A percentile compares a stretch with the other conserved stretches of the same genome.
These are phyloP conservation scores for Umbilicus rupestris DNA, from an alignment of 164 flowering plant species.

Conservation along the genomic window DNA sequence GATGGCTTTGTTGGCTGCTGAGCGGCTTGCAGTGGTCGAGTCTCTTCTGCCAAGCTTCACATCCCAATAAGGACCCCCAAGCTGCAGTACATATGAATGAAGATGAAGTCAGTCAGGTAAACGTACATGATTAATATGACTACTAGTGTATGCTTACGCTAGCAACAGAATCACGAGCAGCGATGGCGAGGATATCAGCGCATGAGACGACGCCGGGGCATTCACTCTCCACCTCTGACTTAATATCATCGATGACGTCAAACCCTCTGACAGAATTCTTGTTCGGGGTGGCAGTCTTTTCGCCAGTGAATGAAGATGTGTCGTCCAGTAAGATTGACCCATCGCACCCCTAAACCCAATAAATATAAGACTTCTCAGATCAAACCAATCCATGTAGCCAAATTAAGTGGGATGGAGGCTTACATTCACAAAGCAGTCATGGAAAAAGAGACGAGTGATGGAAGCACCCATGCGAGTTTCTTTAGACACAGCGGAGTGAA, in stretches of 20 bases:
- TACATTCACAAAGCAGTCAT: constrained; percentile 36
- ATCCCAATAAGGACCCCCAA: constrained; percentile 34
- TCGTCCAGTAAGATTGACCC: constrained; percentile 43
- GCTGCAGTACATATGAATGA: constrained; percentile 15
- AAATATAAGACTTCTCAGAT: neutral
- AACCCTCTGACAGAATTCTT: constrained; percentile 28
- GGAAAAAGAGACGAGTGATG: constrained; percentile 31
- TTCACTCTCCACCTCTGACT: neutral
- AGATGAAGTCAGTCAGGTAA: neutral
- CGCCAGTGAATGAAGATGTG: constrained; percentile 32
- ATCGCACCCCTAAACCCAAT: constrained; percentile 37
- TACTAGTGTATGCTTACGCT: neutral
- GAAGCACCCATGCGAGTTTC: constrained; percentile 26
- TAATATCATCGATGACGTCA: constrained; percentile 30
- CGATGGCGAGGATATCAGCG: constrained; percentile 9
- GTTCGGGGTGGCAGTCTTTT: constrained; percentile 34
- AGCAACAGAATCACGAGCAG: neutral
- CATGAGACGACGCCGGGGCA: constrained; percentile 8
- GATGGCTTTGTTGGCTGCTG: constrained; percentile 23
- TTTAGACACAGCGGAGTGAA: constrained; percentile 20
- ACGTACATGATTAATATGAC: too few species aligned
- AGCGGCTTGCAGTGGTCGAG: constrained; percentile 29
- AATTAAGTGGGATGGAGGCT: neutral
- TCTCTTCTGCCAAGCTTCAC: constrained; percentile 35
- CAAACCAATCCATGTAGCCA: neutral